A percentile compares a stretch with the other conserved stretches of the same genome.
These are phyloP conservation scores for Cystofilobasidium macerans DNA, from an alignment of 768 basidiomycete species.

Conservation along the genomic window DNA sequence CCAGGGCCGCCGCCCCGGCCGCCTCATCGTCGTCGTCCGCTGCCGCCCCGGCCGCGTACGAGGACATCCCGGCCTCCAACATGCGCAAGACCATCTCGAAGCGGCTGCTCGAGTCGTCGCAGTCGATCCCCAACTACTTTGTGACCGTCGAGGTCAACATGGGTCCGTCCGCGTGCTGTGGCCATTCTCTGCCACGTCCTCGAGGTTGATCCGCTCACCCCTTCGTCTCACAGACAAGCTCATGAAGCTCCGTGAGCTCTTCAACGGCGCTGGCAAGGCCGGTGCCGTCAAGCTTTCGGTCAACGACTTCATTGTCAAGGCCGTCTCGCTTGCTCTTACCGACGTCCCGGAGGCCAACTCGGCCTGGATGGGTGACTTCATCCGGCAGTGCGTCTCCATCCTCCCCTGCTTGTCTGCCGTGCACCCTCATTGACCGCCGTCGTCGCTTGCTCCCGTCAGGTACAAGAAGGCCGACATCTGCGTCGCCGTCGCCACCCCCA, in stretches of 20 bases:
- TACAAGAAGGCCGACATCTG: conserved; percentile 97
- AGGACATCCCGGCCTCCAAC: conserved; percentile 78
- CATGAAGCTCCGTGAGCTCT: conserved; percentile 82
- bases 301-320: conserved; percentile 97
- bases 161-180: conserved; percentile 53
- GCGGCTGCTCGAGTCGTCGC: conserved; percentile 84
- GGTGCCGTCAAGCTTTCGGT: conserved; percentile 69
- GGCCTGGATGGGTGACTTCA: conserved; percentile 90
- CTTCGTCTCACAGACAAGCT: conserved; percentile 41
- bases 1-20: conserved; percentile 40
- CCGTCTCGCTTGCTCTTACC: conserved; percentile 71
- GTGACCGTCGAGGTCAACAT: conserved; percentile 88
- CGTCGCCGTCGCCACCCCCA: conserved; percentile 90
- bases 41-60: conserved; percentile 50
- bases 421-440: background rate
- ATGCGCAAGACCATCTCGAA: conserved; percentile 90
- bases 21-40: conserved; percentile 33
- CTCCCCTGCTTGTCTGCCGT: background rate
- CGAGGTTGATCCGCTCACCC: no score
- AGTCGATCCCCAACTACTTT: conserved; percentile 94
- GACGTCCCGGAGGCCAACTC: conserved; percentile 98
- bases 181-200: background rate
- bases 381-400: conserved; percentile 67
- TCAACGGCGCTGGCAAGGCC: conserved; percentile 69
- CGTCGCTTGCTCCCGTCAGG: conserved; percentile 36